Evolutionary conservation across 2,329 filamentous ascomycete genomes (phyloP).

Genomic region (Cercospora sp.): DNA sequence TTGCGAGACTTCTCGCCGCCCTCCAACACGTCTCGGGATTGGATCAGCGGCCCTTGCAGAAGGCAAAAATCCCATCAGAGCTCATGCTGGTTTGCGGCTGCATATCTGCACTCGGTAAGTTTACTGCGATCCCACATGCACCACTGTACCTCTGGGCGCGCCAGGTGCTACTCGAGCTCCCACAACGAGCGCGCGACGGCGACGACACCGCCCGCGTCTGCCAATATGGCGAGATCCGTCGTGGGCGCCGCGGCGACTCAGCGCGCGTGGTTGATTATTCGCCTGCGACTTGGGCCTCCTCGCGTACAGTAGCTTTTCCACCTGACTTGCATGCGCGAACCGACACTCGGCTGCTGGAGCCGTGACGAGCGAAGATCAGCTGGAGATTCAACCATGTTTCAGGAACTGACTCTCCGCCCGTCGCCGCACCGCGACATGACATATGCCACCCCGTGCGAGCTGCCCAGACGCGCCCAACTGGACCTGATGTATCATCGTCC

Average conservation of each 20-base stretch:
- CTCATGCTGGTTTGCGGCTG: constrained; percentile 16
- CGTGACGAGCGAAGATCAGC: constrained; percentile 16
- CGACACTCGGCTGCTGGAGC: constrained; percentile 13
- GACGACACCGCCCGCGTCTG: neutral
- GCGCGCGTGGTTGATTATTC: constrained; percentile 8
- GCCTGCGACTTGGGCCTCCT: neutral
- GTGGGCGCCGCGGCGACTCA: constrained; percentile 7
- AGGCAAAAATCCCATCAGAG: constrained; percentile 14
- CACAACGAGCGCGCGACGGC: neutral
- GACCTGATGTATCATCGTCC: neutral
- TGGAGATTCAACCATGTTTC: constrained; percentile 22
- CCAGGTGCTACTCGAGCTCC: neutral
- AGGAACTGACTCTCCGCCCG: constrained; percentile 13
- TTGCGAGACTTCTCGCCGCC: constrained; percentile 3
- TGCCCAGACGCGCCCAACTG: neutral
- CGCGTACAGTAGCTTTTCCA: constrained; percentile 9
- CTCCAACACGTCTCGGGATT: neutral
- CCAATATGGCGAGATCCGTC: neutral
- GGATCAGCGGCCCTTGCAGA: constrained; percentile 10
- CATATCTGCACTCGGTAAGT: constrained; percentile 14
- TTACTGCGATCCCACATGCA: constrained; percentile 14
- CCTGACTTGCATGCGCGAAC: constrained; percentile 19
- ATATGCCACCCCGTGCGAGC: constrained; percentile 2
- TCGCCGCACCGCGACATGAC: constrained; percentile 16
- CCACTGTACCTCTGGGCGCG: neutral